A percentile compares a stretch with the other conserved stretches of the same genome.
Conservation (phyloP, 2,329 filamentous ascomycete genomes). For the Gyromitra esculenta region DNA sequence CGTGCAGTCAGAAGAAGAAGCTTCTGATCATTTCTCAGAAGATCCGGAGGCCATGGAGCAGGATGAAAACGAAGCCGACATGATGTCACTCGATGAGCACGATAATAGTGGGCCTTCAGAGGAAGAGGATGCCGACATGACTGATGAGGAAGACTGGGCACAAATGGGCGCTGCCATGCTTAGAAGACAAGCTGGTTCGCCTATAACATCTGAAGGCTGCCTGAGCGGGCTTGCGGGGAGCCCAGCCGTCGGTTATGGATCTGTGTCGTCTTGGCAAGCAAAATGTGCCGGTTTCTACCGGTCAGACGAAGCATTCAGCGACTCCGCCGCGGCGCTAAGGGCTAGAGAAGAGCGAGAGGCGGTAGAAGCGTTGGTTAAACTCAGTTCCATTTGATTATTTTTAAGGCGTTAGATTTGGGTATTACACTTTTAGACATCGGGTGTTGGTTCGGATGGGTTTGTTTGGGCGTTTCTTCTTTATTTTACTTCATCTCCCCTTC, state of each 20-base stretch:
- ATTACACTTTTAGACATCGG: slow-evolving; percentile 49
- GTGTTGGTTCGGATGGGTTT: slow-evolving; percentile 26
- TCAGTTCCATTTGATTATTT: slow-evolving; percentile 71
- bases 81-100: slow-evolving; percentile 88
- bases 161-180: slow-evolving; percentile 86
- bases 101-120: slow-evolving; percentile 78
- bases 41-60: slow-evolving; percentile 67
- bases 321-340: slow-evolving; percentile 67
- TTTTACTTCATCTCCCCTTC: slow-evolving; percentile 47
- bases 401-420: slow-evolving; percentile 46
- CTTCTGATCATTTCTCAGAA: slow-evolving; percentile 66
- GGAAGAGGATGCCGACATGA: slow-evolving; percentile 82
- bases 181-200: slow-evolving; percentile 70
- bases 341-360: slow-evolving; percentile 80
- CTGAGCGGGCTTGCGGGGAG: slow-evolving; percentile 65
- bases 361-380: slow-evolving; percentile 79
- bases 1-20: slow-evolving; percentile 71
- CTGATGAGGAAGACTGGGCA: slow-evolving; percentile 96
- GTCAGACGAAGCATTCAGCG: slow-evolving; percentile 65
- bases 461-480: slow-evolving; percentile 47
- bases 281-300: slow-evolving; percentile 57
- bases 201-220: slow-evolving; percentile 63
- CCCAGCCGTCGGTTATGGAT: slow-evolving; percentile 60
- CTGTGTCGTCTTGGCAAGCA: slow-evolving; percentile 57
- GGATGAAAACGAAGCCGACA: slow-evolving; percentile 80